Conservation (phyloP, 495 filamentous ascomycete genomes). For the Pseudoneurospora amorphoporcata region DNA sequence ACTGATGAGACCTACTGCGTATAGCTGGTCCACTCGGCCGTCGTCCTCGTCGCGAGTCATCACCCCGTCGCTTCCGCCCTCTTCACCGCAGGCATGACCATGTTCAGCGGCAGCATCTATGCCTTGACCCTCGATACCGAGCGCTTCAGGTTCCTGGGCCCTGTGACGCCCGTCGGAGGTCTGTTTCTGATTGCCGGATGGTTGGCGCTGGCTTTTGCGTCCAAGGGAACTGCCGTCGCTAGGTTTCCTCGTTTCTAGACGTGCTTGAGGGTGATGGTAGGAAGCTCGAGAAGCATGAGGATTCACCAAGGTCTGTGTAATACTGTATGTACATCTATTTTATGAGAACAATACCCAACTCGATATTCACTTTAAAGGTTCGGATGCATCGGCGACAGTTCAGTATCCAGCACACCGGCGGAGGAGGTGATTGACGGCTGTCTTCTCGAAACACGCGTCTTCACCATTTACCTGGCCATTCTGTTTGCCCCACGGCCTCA, state of each 20-base stretch:
- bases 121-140: slow-evolving; percentile 46
- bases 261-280: background rate
- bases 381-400: background rate
- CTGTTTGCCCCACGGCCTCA: background rate
- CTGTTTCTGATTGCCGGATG: slow-evolving; percentile 48
- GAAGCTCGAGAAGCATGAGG: background rate
- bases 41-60: slow-evolving; percentile 38
- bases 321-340: background rate
- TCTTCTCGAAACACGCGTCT: background rate
- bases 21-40: slow-evolving; percentile 48
- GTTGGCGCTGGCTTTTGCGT: slow-evolving; percentile 24
- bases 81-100: slow-evolving; percentile 39
- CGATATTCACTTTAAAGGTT: background rate
- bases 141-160: slow-evolving; percentile 43
- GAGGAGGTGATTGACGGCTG: background rate
- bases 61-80: slow-evolving; percentile 28
- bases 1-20: slow-evolving; percentile 1
- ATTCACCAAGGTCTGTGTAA: background rate
- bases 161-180: slow-evolving; percentile 51
- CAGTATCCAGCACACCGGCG: background rate
- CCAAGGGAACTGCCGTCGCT: background rate
- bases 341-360: background rate
- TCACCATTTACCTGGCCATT: background rate
- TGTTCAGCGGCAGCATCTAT: slow-evolving; percentile 55
- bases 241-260: background rate